Conservation (phyloP, 2,329 filamentous ascomycete species). For the Cadophora sp. region DNA sequence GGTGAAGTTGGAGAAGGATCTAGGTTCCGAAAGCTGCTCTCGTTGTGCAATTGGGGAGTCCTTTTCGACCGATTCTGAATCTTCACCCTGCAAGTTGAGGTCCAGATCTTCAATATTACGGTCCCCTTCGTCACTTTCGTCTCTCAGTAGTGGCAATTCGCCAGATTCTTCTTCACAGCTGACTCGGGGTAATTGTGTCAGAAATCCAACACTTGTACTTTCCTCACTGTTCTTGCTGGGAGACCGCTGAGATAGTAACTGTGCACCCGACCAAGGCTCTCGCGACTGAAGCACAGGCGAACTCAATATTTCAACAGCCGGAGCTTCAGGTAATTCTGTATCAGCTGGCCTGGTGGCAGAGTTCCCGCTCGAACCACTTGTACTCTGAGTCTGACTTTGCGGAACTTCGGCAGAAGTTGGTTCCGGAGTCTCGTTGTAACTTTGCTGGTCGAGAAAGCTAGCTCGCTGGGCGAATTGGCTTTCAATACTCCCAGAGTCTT, state of each 20-base stretch:
- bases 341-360: not conserved
- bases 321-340: not conserved
- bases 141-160: not conserved
- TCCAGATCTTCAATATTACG: not conserved
- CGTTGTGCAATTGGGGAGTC: not conserved
- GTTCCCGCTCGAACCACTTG: not conserved
- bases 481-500: slow-evolving; percentile 3
- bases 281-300: not conserved
- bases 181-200: not conserved
- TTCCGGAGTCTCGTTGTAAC: not conserved
- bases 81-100: not conserved
- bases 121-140: not conserved
- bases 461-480: slow-evolving; percentile 19
- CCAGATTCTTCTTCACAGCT: slow-evolving; percentile 5
- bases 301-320: not conserved
- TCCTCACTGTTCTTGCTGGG: not conserved
- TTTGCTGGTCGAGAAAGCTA: slow-evolving; percentile 3
- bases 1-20: not conserved
- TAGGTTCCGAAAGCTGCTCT: not conserved
- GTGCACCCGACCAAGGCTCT: not conserved
- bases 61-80: not conserved
- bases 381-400: not conserved
- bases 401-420: not conserved
- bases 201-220: slow-evolving; percentile 1
- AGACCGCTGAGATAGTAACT: not conserved